These are phyloP conservation scores for Penicillium pulvis DNA, from an alignment of 495 filamentous ascomycete genomes.

Conservation along the genomic window DNA sequence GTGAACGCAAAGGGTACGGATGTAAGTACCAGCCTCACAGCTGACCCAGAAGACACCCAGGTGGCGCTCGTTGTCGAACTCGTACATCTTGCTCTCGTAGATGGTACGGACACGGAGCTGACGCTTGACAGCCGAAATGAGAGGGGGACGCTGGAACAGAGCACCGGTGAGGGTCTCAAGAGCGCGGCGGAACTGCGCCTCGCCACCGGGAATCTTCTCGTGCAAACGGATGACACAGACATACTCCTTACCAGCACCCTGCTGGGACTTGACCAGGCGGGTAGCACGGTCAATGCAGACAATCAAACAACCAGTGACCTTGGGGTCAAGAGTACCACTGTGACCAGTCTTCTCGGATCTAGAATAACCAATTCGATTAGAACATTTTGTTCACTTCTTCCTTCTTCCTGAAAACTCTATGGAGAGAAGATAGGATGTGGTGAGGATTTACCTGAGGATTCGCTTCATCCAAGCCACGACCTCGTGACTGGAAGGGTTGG, in stretches of 20 bases:
- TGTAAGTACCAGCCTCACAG: constrained; percentile 98
- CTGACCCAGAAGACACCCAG: constrained; percentile 99
- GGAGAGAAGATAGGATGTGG: too few relatives aligned
- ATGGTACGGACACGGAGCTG: constrained; percentile 97
- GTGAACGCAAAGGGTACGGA: constrained; percentile 96
- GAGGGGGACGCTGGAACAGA: constrained; percentile 92
- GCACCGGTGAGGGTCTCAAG: constrained; percentile 94
- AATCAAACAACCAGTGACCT: constrained; percentile 91
- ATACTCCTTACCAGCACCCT: constrained; percentile 92
- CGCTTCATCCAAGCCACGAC: constrained; percentile 99
- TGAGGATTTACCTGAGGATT: constrained; percentile 71
- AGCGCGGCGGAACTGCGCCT: constrained; percentile 84
- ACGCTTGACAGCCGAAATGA: constrained; percentile 98
- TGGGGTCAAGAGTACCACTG: constrained; percentile 94
- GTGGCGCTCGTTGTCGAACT: constrained; percentile 97
- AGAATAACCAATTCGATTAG: constrained; percentile 8
- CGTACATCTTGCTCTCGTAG: constrained; percentile 89
- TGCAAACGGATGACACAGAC: constrained; percentile 89
- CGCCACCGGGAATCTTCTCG: constrained; percentile 86
- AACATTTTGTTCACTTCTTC: neutral
- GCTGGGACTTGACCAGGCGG: constrained; percentile 95
- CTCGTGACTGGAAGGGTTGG: constrained; percentile 96
- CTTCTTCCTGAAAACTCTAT: neutral
- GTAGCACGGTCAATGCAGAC: constrained; percentile 96
- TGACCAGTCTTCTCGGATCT: constrained; percentile 97